Percentiles rank a stretch among this genome's conserved stretches.
These are phyloP conservation scores for Sergeia podlipaevii DNA, from an alignment of 208 protist species.

Conservation along the genomic window DNA sequence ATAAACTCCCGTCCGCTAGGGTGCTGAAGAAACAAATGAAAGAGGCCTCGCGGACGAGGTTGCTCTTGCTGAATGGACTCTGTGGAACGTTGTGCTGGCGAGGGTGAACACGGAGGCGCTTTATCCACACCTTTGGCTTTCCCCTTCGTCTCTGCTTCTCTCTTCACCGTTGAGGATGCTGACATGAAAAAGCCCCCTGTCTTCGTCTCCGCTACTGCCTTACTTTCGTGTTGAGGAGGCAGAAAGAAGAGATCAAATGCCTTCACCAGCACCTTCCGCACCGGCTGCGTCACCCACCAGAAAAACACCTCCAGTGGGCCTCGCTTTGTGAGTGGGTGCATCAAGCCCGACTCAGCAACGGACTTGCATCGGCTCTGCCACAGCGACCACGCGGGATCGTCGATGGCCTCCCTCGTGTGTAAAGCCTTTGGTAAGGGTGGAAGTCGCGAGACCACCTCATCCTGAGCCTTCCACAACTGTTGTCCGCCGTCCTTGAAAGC, in stretches of 20 bases:
- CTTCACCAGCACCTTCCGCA: slow-evolving; percentile 22
- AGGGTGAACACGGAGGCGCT: no score
- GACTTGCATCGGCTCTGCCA: slow-evolving; percentile 31
- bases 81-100: no score
- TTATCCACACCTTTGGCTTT: neutral
- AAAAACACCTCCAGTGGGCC: slow-evolving; percentile 11
- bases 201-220: neutral
- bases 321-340: no score
- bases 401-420: slow-evolving; percentile 30
- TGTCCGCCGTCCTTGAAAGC: slow-evolving; percentile 30
- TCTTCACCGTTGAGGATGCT: neutral
- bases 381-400: slow-evolving; percentile 38
- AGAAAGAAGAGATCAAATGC: slow-evolving; percentile 49
- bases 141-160: neutral
- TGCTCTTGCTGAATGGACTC: no score
- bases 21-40: slow-evolving; percentile 61
- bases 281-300: slow-evolving; percentile 24
- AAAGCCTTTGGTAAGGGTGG: slow-evolving; percentile 38
- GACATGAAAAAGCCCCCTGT: neutral
- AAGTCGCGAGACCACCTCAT: slow-evolving; percentile 33
- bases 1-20: slow-evolving; percentile 55
- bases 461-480: slow-evolving; percentile 24
- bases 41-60: slow-evolving; percentile 36
- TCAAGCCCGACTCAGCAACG: no score
- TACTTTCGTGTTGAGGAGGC: slow-evolving; percentile 4